These are phyloP conservation scores for Metroxylon sagu DNA, from an alignment of 176 grass and related monocot species.

Conservation along the genomic window DNA sequence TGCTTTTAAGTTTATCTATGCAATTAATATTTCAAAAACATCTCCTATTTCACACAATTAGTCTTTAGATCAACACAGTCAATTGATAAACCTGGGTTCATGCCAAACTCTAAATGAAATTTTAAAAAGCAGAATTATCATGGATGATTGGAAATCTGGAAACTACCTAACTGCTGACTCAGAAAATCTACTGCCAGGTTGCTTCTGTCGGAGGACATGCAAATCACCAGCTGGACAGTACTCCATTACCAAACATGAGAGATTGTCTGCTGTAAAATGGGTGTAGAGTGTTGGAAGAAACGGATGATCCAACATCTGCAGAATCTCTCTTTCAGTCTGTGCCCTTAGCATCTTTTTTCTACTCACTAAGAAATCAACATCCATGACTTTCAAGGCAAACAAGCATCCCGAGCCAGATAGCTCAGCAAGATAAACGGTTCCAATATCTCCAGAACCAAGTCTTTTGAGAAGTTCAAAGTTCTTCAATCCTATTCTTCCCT, in stretches of 20 bases:
- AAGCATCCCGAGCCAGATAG: conserved; percentile 73
- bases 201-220: conserved; percentile 91
- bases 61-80: no score
- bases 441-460: conserved; percentile 96
- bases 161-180: conserved; percentile 78
- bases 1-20: no score
- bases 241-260: conserved; percentile 94
- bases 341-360: conserved; percentile 93
- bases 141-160: no score
- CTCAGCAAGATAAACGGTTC: conserved; percentile 89
- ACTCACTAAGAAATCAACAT: conserved; percentile 78
- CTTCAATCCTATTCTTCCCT: conserved; percentile 70
- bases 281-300: conserved; percentile 93
- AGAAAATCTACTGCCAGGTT: conserved; percentile 64
- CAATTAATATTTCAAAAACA: no score
- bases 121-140: no score
- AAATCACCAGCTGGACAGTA: conserved; percentile 96
- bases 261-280: conserved; percentile 91
- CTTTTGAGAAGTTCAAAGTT: conserved; percentile 96
- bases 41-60: no score
- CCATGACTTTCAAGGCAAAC: conserved; percentile 98
- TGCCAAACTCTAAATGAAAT: no score
- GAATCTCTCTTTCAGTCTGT: conserved; percentile 93
- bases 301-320: conserved; percentile 91
- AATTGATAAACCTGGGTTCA: no score